Percentiles rank a stretch among this genome's conserved stretches.
Evolutionary conservation across 2,329 filamentous ascomycete species (phyloP).

Genomic region (Diaporthe sp.): DNA sequence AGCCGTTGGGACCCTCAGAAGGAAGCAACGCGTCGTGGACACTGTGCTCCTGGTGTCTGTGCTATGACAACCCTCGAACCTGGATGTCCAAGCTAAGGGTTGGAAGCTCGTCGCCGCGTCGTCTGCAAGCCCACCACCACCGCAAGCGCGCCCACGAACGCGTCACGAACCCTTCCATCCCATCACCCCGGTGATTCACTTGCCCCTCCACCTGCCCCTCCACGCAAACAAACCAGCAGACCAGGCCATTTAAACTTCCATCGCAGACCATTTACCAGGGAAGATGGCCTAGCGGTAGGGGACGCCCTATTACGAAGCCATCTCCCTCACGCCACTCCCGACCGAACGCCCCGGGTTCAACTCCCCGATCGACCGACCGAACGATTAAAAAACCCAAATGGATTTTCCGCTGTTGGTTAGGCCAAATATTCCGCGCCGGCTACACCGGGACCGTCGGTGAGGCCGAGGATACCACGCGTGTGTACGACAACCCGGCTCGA

Average conservation of each 20-base stretch:
- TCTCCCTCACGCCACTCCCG: conserved; percentile 19
- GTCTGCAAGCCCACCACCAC: not conserved
- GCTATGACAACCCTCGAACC: not conserved
- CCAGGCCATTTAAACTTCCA: not conserved
- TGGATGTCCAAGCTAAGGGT: not conserved
- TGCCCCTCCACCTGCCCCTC: not conserved
- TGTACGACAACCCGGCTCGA: not conserved
- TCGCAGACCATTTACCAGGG: not conserved
- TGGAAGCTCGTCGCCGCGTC: not conserved
- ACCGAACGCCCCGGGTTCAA: conserved; percentile 18
- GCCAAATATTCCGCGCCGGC: conserved; percentile 7
- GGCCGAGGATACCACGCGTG: not conserved
- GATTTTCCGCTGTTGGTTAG: not conserved
- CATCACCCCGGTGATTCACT: conserved; percentile 7
- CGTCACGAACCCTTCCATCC: conserved; percentile 7
- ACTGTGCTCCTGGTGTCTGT: not conserved
- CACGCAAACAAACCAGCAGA: not conserved
- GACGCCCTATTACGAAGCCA: conserved; percentile 9
- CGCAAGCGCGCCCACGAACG: not conserved
- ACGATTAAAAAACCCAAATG: not conserved
- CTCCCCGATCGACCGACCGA: not conserved
- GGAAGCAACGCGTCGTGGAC: not conserved
- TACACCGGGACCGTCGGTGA: conserved; percentile 2
- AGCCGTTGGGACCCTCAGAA: not conserved
- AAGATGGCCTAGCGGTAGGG: conserved; percentile 8